Evolutionary conservation across 2,329 filamentous ascomycete species (phyloP), one percentile per base, ranked within the genome.

Genomic region (Aspergillus sp.): DNA sequence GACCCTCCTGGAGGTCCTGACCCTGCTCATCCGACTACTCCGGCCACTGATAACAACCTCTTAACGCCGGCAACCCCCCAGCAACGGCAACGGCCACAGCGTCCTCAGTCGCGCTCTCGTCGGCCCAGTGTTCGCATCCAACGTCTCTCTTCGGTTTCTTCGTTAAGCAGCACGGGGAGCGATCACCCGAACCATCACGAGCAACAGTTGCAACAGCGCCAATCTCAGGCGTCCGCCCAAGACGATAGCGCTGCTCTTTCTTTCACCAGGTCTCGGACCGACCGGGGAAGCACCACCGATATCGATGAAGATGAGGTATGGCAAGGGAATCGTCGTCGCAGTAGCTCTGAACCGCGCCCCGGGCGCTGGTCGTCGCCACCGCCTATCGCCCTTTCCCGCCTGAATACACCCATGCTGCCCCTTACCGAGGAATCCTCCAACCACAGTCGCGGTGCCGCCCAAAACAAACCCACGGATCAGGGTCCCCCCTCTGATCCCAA

Each of bases 271-370:
- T 30, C 30, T 19, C 27, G 30, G 32, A 8, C 34, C 36, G 3
- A 8, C 12, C 12, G 26, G 36, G 27, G 36, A 39, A 39, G 12
- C 9, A 9, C 7, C n/a, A 8, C 36, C 12, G 36, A 39, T 27
- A 38, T 7, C 35, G 56, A 59, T 41, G 61, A 57, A 36, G 59
- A 62, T 43, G 60, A 65, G 46, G 50, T 54, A 29, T 55, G 53
- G 49, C 52, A 60, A 43, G 52, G 49, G 7, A 58, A 55, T 19
- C 63, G 68, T 35, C 65, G 68, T 36, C 67, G 68, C 51, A 70
- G 68, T 50, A 70, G 52, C 46, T 70, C 68, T 12, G 68, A 70
- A 43, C 68, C 68, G 19, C 65, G 63, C 39, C 63, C 57, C 8
- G 59, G 60, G 27, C 60, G 61, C 33, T 66, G 57, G 54, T 64